Conservation (phyloP, 2,329 filamentous ascomycete species). For the Xylariaceae sp. region DNA sequence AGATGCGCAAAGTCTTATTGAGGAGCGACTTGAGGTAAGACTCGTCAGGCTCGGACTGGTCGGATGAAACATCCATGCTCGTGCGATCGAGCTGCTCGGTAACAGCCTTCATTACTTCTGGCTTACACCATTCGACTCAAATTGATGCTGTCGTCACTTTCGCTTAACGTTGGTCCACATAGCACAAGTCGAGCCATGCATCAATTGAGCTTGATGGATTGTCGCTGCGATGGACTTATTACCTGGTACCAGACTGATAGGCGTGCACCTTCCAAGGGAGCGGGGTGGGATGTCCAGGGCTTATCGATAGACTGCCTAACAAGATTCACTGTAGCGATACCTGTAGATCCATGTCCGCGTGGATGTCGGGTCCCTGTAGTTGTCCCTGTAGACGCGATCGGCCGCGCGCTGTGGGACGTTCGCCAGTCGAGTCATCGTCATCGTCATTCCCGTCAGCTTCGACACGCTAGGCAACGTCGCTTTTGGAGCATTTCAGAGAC, state of each 20-base stretch:
- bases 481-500: too few species aligned
- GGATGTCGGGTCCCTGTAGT: neutral
- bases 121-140: too few species aligned
- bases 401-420: conserved; percentile 7
- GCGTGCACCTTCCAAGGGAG: too few species aligned
- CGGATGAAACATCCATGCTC: conserved; percentile 21
- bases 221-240: too few species aligned
- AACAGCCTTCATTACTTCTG: conserved; percentile 12
- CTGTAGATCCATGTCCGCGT: too few species aligned
- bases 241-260: too few species aligned
- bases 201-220: too few species aligned
- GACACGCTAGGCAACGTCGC: too few species aligned
- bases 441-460: conserved; percentile 2
- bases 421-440: conserved; percentile 17
- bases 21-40: conserved; percentile 62
- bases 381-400: conserved; percentile 7
- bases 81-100: conserved; percentile 8
- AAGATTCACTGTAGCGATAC: too few species aligned
- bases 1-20: conserved; percentile 73
- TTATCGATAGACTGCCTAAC: conserved; percentile 14
- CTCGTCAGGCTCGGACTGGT: conserved; percentile 49
- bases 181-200: too few species aligned
- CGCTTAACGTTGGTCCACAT: too few species aligned
- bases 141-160: too few species aligned
- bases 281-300: conserved; percentile 1